Evolutionary conservation across 2,329 filamentous ascomycete species (phyloP).

Genomic region (Aspergillus sp.): DNA sequence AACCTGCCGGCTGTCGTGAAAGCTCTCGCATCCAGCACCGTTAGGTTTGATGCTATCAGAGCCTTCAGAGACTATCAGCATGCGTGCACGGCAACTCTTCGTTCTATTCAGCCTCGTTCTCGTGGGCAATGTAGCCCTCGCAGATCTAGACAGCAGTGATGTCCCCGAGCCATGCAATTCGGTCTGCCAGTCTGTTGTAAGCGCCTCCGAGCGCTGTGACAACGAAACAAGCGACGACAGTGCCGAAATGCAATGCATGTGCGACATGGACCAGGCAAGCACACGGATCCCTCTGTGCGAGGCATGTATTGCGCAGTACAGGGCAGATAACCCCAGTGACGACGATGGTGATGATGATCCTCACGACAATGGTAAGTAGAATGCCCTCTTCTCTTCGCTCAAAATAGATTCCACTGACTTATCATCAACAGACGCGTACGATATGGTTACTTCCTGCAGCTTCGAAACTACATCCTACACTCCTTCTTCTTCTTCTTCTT

Average conservation of each 20-base stretch:
- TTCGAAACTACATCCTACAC: constrained; percentile 30
- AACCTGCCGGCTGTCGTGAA: neutral
- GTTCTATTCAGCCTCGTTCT: constrained; percentile 27
- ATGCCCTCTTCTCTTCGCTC: neutral
- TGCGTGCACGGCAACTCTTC: constrained; percentile 22
- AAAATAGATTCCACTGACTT: constrained; percentile 7
- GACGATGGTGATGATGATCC: constrained; percentile 20
- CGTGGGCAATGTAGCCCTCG: constrained; percentile 21
- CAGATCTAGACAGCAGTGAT: constrained; percentile 28
- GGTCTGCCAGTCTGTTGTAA: constrained; percentile 26
- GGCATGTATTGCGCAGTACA: constrained; percentile 33
- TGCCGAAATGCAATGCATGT: constrained; percentile 30
- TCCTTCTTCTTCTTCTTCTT: constrained; percentile 1
- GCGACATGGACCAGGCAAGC: constrained; percentile 26
- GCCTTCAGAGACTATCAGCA: neutral
- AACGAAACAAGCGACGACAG: constrained; percentile 20
- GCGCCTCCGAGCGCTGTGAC: constrained; percentile 26
- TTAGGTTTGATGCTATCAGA: neutral
- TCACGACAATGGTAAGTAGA: constrained; percentile 28
- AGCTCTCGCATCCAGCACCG: neutral
- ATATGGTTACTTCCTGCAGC: constrained; percentile 29
- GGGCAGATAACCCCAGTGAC: constrained; percentile 14
- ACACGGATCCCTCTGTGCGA: constrained; percentile 31
- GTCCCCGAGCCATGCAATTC: constrained; percentile 29
- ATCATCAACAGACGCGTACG: constrained; percentile 26